phyloP scores from a whole-genome alignment of 2,329 filamentous ascomycete species.

The Berkeleyomyces basicola region DNA sequence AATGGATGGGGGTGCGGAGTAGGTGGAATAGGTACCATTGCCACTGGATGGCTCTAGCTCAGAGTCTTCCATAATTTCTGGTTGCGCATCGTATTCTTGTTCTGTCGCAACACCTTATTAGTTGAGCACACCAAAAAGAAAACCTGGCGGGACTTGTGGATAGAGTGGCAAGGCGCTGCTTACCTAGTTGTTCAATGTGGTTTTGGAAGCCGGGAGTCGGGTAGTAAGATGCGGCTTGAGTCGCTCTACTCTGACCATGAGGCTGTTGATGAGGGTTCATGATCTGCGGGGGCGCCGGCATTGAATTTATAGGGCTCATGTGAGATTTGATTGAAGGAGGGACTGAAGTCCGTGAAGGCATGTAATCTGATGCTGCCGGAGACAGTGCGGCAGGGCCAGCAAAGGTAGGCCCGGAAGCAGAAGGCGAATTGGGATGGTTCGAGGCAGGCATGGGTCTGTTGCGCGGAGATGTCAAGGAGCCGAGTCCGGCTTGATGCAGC shows the following conservation, averaged over 20 bases:
- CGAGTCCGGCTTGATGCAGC: slow-evolving; percentile 19
- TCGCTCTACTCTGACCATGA: slow-evolving; percentile 5
- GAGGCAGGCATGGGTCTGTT: slow-evolving; percentile 71
- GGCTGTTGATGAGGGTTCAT: slow-evolving; percentile 9
- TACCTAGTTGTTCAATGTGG: slow-evolving; percentile 91
- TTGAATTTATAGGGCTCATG: slow-evolving; percentile 20
- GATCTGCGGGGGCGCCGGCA: slow-evolving; percentile 9
- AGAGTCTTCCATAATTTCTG: slow-evolving; percentile 73
- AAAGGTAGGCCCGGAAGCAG: slow-evolving; percentile 30
- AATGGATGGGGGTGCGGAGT: slow-evolving; percentile 5
- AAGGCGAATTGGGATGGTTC: slow-evolving; percentile 42
- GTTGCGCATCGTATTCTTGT: slow-evolving; percentile 88
- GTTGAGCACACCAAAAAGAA: slow-evolving; percentile 42
- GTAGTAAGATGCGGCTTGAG: slow-evolving; percentile 44
- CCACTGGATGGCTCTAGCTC: slow-evolving; percentile 43
- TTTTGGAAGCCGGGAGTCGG: slow-evolving; percentile 71
- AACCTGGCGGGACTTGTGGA: too few species aligned
- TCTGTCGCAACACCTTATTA: slow-evolving; percentile 56
- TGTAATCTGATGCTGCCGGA: slow-evolving; percentile 31
- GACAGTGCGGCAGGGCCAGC: slow-evolving; percentile 25
- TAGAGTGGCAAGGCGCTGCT: slow-evolving; percentile 26
- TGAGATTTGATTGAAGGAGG: slow-evolving; percentile 25
- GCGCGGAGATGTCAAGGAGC: slow-evolving; percentile 46
- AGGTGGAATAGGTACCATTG: slow-evolving; percentile 46
- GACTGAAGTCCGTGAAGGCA: slow-evolving; percentile 9